Conservation (phyloP, 306 rosid species). For the Gastrolobium villosum region DNA sequence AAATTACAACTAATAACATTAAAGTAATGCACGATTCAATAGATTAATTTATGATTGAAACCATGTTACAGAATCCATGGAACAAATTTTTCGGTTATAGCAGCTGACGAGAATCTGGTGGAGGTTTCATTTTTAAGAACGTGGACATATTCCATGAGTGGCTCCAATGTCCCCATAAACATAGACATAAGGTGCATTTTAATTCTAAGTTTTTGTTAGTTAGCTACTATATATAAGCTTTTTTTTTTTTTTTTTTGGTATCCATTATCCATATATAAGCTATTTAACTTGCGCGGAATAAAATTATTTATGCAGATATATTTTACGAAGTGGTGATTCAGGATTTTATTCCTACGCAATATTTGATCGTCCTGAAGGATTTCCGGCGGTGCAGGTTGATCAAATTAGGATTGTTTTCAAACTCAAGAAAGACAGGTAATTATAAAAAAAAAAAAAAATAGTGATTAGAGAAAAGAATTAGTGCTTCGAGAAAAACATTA, state of each 20-base stretch:
- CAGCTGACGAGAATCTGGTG: slow-evolving; percentile 49
- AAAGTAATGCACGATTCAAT: neutral
- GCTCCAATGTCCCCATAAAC: slow-evolving; percentile 59
- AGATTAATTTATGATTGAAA: slow-evolving; percentile 22
- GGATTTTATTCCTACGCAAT: slow-evolving; percentile 79
- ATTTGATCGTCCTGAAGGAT: slow-evolving; percentile 70
- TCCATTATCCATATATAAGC: too few species aligned
- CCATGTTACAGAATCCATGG: slow-evolving; percentile 62
- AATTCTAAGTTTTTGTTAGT: neutral
- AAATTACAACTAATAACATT: neutral
- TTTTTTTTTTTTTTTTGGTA: too few species aligned
- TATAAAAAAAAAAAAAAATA: neutral
- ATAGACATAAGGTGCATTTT: slow-evolving; percentile 76
- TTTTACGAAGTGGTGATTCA: slow-evolving; percentile 64
- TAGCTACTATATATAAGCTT: neutral
- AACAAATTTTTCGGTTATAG: slow-evolving; percentile 52
- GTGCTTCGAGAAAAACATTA: neutral
- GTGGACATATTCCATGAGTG: slow-evolving; percentile 60
- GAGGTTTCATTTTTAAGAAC: slow-evolving; percentile 74
- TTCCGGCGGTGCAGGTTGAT: slow-evolving; percentile 65
- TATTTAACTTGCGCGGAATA: too few species aligned
- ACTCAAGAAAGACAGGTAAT: slow-evolving; percentile 63
- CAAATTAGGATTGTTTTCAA: slow-evolving; percentile 74
- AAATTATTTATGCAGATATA: slow-evolving; percentile 59
- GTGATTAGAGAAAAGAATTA: neutral